Percentiles rank a stretch among this genome's conserved stretches.
Evolutionary conservation across 495 filamentous ascomycete species (phyloP).

Genomic region (Hypoxylon trugodes): DNA sequence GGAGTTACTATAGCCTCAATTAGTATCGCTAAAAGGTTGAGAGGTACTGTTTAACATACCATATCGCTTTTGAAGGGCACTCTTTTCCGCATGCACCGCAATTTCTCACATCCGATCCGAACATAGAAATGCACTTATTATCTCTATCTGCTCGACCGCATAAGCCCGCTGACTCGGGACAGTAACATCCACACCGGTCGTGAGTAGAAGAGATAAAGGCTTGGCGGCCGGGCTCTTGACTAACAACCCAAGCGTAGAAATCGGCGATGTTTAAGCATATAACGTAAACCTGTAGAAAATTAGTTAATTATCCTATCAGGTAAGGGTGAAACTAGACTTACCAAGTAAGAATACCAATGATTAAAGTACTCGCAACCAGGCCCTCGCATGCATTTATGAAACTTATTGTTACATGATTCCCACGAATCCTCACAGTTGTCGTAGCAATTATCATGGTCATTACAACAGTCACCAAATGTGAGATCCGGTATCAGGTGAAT

Average conservation of each 20-base stretch:
- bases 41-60: constrained; percentile 1
- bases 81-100: constrained; percentile 28
- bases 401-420: constrained; percentile 23
- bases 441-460: constrained; percentile 24
- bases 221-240: background rate
- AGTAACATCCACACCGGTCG: constrained; percentile 23
- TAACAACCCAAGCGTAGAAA: constrained; percentile 20
- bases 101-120: background rate
- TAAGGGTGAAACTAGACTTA: background rate
- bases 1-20: background rate
- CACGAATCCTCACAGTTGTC: constrained; percentile 20
- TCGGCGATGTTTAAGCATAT: constrained; percentile 21
- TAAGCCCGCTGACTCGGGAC: background rate
- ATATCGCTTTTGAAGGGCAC: constrained; percentile 19
- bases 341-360: background rate
- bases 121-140: background rate
- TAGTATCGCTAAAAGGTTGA: background rate
- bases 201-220: constrained; percentile 12
- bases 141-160: constrained; percentile 2
- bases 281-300: background rate
- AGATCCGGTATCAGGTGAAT: constrained; percentile 15
- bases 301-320: background rate
- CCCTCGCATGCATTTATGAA: constrained; percentile 18
- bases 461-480: constrained; percentile 26
- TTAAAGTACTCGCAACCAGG: background rate